Evolutionary conservation across 2,329 filamentous ascomycete genomes (phyloP), one percentile per base, ranked within the genome.

Genomic region (Cadophora luteo-olivacea): DNA sequence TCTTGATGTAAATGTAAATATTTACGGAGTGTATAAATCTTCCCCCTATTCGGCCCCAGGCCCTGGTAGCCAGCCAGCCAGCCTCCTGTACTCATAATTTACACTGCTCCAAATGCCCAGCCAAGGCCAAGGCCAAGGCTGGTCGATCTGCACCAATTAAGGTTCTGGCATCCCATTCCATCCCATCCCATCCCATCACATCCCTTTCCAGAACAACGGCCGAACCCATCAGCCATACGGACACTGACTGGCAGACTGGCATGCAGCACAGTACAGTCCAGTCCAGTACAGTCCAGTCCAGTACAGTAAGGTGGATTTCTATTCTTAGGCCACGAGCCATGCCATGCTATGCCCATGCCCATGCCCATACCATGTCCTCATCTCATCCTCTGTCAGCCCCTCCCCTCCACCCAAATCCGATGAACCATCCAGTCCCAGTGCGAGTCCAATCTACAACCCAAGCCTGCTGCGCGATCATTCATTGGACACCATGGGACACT

Each of bases 401-500:
- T 33, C 51, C 51, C 61, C 29, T 52, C 45, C 61, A 63, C 61
- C 61, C 48, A 24, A 25, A 24, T 41, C 60, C 29, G 41, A 48
- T 22, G 60, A 49, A 36, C 41, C 41, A 51, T 36, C 41, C 38
- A 62, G 60, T 49, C 14, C 12, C 12, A 55, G 29, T 29, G 7
- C 51, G 22, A 55, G 51, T 29, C 36, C 60, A 25, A 62, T 14
- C 60, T 49, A 49, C 60, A 62, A 62, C 9, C 60, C 60, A 62
- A 62, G 60, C 24, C 60, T 41, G 29, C 48, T 51, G 45, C 61
- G 29, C 48, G 19, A 60, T 25, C 29, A 64, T 54, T 45, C 61
- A 64, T 64, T 64, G 61, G 61, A 64, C 61, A 63, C 48, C 25
- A 16, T 19, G 41, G n/a, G 29, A 48, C 60, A 62, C 24, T 33